These are phyloP conservation scores for Ascodesmis nigricans DNA, from an alignment of 495 filamentous ascomycete species.

Conservation along the genomic window DNA sequence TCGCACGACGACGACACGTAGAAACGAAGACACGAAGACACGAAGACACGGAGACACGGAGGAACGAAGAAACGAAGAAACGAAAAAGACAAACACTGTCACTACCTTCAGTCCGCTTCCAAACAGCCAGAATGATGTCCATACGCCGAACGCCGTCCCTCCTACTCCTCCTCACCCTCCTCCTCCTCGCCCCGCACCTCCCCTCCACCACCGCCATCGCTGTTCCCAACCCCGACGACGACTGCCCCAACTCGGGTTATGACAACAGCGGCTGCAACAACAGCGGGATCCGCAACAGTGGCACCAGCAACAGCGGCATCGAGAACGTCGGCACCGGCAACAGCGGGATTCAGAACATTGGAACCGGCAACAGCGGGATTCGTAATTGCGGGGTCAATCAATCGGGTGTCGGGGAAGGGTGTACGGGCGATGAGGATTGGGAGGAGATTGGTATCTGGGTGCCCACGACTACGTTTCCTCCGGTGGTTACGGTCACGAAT, in stretches of 20 bases:
- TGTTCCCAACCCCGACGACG: not conserved
- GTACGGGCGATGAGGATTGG: too few species aligned
- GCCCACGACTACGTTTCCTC: conserved; percentile 13
- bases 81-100: too few species aligned
- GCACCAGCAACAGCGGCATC: conserved; percentile 15
- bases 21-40: too few species aligned
- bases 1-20: too few species aligned
- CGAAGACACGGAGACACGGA: too few species aligned
- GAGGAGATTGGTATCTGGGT: not conserved
- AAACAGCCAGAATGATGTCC: too few species aligned
- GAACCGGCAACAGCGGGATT: conserved; percentile 14
- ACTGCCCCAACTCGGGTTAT: conserved; percentile 1
- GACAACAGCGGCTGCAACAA: conserved; percentile 8
- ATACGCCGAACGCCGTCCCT: too few species aligned
- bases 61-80: too few species aligned
- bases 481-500: conserved; percentile 7
- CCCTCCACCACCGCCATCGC: too few species aligned
- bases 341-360: conserved; percentile 14
- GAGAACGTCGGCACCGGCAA: conserved; percentile 15
- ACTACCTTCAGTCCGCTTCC: too few species aligned
- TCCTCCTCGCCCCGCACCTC: too few species aligned
- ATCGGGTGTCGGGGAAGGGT: conserved; percentile 10
- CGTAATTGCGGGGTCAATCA: conserved; percentile 15
- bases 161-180: too few species aligned
- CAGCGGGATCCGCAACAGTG: conserved; percentile 15